These are phyloP conservation scores for Heterobasidion parviporum DNA, from an alignment of 1,284 basidiomycete genomes.

Conservation along the genomic window DNA sequence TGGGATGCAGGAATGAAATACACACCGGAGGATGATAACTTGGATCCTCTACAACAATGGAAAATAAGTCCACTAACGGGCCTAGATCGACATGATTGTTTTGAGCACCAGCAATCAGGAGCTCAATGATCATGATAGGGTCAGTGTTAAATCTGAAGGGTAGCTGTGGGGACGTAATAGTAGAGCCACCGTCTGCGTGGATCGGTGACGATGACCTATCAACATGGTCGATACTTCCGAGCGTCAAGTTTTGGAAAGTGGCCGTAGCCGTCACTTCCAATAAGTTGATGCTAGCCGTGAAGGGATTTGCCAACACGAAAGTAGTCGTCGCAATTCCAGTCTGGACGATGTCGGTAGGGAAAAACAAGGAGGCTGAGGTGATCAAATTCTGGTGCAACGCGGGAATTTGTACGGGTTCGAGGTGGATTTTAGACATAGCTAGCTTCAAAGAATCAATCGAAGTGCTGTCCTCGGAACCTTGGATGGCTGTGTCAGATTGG, in stretches of 20 bases:
- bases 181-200: constrained; percentile 51
- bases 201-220: constrained; percentile 50
- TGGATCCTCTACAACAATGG: constrained; percentile 47
- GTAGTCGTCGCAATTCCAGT: constrained; percentile 49
- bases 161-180: constrained; percentile 50
- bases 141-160: constrained; percentile 63
- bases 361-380: constrained; percentile 40
- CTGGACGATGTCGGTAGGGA: constrained; percentile 50
- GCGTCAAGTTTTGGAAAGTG: constrained; percentile 40
- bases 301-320: constrained; percentile 62
- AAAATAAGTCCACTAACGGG: constrained; percentile 52
- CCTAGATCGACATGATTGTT: constrained; percentile 56
- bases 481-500: constrained; percentile 49
- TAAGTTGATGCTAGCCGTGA: constrained; percentile 70
- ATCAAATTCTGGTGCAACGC: constrained; percentile 62
- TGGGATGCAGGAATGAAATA: neutral
- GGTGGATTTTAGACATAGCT: constrained; percentile 54
- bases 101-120: constrained; percentile 47
- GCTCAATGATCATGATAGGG: constrained; percentile 51
- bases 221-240: constrained; percentile 51
- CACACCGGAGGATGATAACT: constrained; percentile 39
- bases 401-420: constrained; percentile 61
- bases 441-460: constrained; percentile 56
- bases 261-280: constrained; percentile 50
- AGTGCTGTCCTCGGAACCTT: constrained; percentile 53